Base-by-base conservation (phyloP, 495 filamentous ascomycete genomes). In the Penicillium antarcticum region DNA sequence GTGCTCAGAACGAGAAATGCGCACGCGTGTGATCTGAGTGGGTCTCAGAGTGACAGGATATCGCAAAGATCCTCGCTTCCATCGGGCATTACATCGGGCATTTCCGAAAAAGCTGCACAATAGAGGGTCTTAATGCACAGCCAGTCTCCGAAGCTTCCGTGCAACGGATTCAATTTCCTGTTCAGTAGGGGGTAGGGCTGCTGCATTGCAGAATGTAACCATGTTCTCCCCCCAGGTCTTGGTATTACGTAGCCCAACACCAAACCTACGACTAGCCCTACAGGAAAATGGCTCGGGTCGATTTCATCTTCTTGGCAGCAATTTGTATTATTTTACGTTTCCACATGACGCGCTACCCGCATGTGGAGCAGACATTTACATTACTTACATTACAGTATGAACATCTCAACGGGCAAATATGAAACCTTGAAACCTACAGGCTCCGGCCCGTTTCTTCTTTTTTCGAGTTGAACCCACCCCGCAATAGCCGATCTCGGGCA, bases 401-500 rank as follows among this genome's bases (percentile, higher is more conserved):
- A 29, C 5, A 29, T 29, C 6, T 29, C 5, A 29, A 31, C 41
- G 41, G 31, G 34, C 33, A 24, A 26, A 11, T 21, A 47, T 41
- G 46, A 48, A 48, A 19, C 9, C 23, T 35, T n/a, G n/a, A n/a
- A n/a, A 34, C 37, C n/a, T n/a, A 32, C 36, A 40, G 19, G 36
- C 18, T 34, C 29, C 8, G 38, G 36, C 26, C 26, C 26, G 26
- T 29, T 29, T 29, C 2, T 29, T 8, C 26, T 29, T 29, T 29
- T 29, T 29, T 29, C 26, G 26, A 29, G 44, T 37, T 33, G 34
- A 47, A 31, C 21, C 29, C 37, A 49, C n/a, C 36, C 37, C 33
- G 36, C 37, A 52, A 48, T 34, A 42, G 31, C 48, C 47, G 35
- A 42, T 47, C 29, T 47, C 53, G 48, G 49, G 41, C 21, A 49